Conservation (phyloP, 2,329 filamentous ascomycete genomes). For the Epichloe sibirici region DNA sequence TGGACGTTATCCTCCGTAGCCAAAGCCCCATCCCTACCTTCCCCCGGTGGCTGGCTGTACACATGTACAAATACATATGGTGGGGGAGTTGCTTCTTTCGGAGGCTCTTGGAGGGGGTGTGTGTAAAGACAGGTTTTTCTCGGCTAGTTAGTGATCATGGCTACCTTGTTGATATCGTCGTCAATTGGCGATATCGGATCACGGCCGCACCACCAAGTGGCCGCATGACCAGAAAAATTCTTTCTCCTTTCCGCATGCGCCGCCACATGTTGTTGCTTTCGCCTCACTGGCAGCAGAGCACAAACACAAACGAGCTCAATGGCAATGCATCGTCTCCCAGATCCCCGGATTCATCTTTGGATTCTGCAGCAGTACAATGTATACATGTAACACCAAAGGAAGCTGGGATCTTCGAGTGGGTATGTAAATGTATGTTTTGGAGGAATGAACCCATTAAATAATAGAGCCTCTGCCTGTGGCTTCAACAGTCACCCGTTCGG, state of each 20-base stretch:
- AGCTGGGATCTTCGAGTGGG: constrained; percentile 1
- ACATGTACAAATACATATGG: neutral
- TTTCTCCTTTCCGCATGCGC: neutral
- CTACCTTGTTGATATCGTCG: no score
- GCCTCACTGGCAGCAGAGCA: no score
- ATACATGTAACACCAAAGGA: neutral
- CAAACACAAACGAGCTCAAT: no score
- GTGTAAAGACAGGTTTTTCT: no score
- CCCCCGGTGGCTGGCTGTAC: neutral
- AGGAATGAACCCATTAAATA: neutral
- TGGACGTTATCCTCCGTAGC: no score
- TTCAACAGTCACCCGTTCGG: neutral
- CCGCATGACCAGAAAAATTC: neutral
- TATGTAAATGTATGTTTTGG: neutral
- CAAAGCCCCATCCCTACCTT: no score
- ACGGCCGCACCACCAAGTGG: neutral
- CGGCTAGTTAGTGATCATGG: no score
- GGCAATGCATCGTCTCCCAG: neutral
- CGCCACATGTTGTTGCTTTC: neutral
- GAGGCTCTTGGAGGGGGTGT: no score
- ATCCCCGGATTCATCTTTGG: neutral
- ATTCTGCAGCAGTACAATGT: neutral
- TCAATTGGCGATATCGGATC: no score
- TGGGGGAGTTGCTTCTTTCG: neutral
- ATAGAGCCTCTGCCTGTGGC: neutral